Evolutionary conservation across 306 rosid species (phyloP), one percentile per base, ranked within the genome.

Genomic region (Dalbergia cultrata): DNA sequence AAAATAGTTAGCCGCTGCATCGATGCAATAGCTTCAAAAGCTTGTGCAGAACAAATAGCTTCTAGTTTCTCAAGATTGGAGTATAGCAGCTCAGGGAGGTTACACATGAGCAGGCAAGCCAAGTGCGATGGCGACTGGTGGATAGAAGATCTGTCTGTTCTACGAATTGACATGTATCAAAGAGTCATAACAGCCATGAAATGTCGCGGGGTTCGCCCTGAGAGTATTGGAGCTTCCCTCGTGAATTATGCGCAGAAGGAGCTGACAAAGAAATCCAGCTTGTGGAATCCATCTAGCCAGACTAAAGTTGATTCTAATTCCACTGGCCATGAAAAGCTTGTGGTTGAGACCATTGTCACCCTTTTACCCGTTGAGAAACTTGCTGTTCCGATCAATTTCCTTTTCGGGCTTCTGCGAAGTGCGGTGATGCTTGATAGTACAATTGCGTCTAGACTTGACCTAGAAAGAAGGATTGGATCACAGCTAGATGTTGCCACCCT

Each of bases 31-130:
- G 99, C 99, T 22, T 92, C 99, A 8, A 96, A 93, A 82, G 90
- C 99, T 45, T 96, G 99, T 56, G 94, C 93, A 9, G 99, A 96
- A 82, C 99, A 96, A 83, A 96, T 96, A 72, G 98, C 99, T 78
- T 96, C 98, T 2, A 96, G 99, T 80, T 96, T 96, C 85, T 96
- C 99, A 11, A 79, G 99, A 52, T 88, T 96, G 49, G 99, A 96
- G 90, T 96, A 96, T 62, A 96, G 99, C 93, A 92, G 93, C 82
- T 96, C 99, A 26, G 99, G 99, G 56, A 89, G 98, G 83, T 82
- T 96, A 45, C 97, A 96, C 70, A 96, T 96, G 99, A 93, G 94
- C 81, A 86, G 87, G 83, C 97, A 93, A 65, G 87, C 97, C 35
- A 96, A 93, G 82, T 83, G 91, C 77, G 98, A 92, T 26, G 91